Conservation (phyloP, 1,139 yeast species). For the Yamadazyma dendronema region DNA sequence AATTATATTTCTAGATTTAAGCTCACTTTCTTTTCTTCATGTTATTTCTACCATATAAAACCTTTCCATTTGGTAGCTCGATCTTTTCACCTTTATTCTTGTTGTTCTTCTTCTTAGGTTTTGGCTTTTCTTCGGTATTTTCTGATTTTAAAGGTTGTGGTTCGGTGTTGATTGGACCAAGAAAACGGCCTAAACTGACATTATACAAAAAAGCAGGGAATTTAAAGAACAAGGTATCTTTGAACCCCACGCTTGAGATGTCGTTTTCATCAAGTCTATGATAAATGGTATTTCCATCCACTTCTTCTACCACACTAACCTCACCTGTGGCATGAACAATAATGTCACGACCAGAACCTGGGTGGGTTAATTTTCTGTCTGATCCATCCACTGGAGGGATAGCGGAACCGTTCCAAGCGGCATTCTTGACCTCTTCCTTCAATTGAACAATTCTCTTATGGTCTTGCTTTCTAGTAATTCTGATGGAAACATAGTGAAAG, state of each 20-base stretch:
- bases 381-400: conserved; percentile 48
- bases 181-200: conserved; percentile 36
- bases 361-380: conserved; percentile 38
- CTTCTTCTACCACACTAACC: conserved; percentile 59
- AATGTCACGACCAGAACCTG: conserved; percentile 53
- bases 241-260: conserved; percentile 43
- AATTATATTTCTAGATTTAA: conserved; percentile 2
- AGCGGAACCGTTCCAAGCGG: conserved; percentile 61
- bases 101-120: conserved; percentile 26
- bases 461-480: conserved; percentile 59
- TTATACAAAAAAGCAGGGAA: conserved; percentile 49
- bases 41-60: conserved; percentile 43
- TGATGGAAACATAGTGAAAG: conserved; percentile 59
- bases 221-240: conserved; percentile 54
- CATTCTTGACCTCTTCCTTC: conserved; percentile 49
- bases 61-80: conserved; percentile 61
- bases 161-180: conserved; percentile 22
- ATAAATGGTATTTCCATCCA: conserved; percentile 30
- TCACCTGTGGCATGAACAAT: conserved; percentile 67
- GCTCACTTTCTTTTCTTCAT: conserved; percentile 16
- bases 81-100: conserved; percentile 43
- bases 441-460: conserved; percentile 53
- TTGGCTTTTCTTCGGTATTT: conserved; percentile 23
- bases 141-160: background rate
- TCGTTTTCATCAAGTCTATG: conserved; percentile 38